A percentile compares a stretch with the other conserved stretches of the same genome.
Conservation (phyloP, 2,329 filamentous ascomycete genomes). For the Xylariaceae sp. region DNA sequence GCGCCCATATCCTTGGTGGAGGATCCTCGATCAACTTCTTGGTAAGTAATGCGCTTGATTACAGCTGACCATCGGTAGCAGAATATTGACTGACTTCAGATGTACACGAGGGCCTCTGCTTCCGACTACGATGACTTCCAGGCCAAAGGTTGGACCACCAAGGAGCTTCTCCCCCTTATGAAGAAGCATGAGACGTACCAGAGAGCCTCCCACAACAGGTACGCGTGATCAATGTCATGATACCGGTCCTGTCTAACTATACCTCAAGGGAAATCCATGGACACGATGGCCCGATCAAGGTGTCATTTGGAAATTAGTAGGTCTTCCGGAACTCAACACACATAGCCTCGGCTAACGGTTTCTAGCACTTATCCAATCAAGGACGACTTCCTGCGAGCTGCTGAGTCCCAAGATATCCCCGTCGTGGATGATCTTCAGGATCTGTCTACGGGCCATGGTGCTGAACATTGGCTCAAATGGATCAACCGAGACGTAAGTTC, state of each 20-base stretch:
- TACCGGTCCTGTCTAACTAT: conserved; percentile 8
- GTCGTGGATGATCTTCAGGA: conserved; percentile 75
- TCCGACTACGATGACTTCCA: conserved; percentile 78
- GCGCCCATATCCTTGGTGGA: conserved; percentile 67
- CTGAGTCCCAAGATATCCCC: conserved; percentile 69
- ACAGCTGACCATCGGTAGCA: too few relatives aligned
- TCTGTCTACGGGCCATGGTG: conserved; percentile 62
- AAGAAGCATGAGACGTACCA: conserved; percentile 80
- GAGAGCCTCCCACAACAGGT: conserved; percentile 55
- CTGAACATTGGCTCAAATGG: conserved; percentile 83
- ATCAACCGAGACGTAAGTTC: conserved; percentile 61
- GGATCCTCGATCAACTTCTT: conserved; percentile 76
- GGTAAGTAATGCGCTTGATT: conserved; percentile 37
- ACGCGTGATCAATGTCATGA: conserved; percentile 8
- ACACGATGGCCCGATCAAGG: conserved; percentile 76
- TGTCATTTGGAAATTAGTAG: conserved; percentile 71
- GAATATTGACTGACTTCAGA: conserved; percentile 36
- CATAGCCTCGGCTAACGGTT: conserved; percentile 4
- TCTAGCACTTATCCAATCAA: conserved; percentile 68
- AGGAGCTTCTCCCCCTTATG: conserved; percentile 73
- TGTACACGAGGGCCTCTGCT: conserved; percentile 69
- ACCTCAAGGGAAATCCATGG: conserved; percentile 60
- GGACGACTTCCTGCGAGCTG: conserved; percentile 72
- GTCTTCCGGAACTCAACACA: conserved; percentile 1
- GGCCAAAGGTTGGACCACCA: conserved; percentile 72